A percentile compares a stretch with the other conserved stretches of the same genome.
Conservation (phyloP, 2,329 filamentous ascomycete species). For the Verticillium isaacii region DNA sequence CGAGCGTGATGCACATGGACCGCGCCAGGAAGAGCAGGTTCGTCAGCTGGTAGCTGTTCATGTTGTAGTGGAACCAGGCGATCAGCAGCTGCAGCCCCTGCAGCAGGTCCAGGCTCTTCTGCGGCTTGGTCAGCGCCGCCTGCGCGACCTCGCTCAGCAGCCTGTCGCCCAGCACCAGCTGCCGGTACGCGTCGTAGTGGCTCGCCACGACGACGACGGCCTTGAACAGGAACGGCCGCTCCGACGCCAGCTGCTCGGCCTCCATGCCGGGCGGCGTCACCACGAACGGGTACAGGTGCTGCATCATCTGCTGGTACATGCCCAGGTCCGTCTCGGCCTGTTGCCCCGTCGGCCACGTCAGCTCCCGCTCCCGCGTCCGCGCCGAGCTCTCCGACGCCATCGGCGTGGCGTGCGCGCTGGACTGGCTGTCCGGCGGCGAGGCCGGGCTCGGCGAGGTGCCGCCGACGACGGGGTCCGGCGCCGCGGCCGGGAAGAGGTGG, state of each 20-base stretch:
- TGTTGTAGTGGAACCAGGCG: constrained; percentile 43
- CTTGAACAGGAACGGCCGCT: constrained; percentile 44
- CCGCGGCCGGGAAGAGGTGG: constrained; percentile 8
- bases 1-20: constrained; percentile 38
- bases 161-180: constrained; percentile 37
- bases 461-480: constrained; percentile 5
- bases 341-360: constrained; percentile 33
- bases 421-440: constrained; percentile 15
- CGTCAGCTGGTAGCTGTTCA: constrained; percentile 44
- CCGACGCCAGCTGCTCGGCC: constrained; percentile 28
- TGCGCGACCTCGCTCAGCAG: constrained; percentile 37
- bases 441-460: constrained; percentile 13
- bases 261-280: constrained; percentile 30
- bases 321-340: constrained; percentile 36
- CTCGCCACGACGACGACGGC: constrained; percentile 39
- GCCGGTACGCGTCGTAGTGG: constrained; percentile 37
- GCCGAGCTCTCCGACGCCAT: constrained; percentile 2
- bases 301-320: constrained; percentile 27
- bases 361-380: constrained; percentile 9
- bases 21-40: constrained; percentile 44
- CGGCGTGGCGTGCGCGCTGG: constrained; percentile 1
- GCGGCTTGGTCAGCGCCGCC: constrained; percentile 33
- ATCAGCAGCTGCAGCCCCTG: constrained; percentile 41
- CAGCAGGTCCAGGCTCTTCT: constrained; percentile 40
- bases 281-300: constrained; percentile 40